Percentiles rank a stretch among this genome's conserved stretches.
phyloP scores from a whole-genome alignment of 106 monocot genomes.

The Hemerocallis citrina region DNA sequence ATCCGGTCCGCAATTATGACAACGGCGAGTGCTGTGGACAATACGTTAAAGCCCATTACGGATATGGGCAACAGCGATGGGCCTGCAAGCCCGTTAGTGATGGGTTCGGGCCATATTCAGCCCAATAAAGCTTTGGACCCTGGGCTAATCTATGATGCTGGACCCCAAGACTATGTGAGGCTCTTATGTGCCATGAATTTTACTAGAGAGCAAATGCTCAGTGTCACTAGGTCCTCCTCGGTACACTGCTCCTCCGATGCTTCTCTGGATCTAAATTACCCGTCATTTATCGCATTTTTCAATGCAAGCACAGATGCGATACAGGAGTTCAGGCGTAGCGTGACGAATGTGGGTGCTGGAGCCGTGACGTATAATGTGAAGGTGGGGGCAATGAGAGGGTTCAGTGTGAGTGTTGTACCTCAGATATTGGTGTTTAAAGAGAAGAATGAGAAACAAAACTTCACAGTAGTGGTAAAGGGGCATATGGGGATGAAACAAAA shows the following conservation, averaged over 20 bases:
- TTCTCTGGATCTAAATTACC: conserved; percentile 26
- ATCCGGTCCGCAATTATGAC: conserved; percentile 43
- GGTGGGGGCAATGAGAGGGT: conserved; percentile 27
- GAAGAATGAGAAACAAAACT: conserved; percentile 41
- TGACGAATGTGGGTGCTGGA: conserved; percentile 59
- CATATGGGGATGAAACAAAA: conserved; percentile 4
- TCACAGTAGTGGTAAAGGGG: conserved; percentile 32
- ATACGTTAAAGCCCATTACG: conserved; percentile 16
- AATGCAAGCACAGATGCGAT: neutral
- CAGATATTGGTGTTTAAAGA: conserved; percentile 31
- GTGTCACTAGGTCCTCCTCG: conserved; percentile 1
- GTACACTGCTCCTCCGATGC: conserved; percentile 11
- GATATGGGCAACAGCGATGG: conserved; percentile 14
- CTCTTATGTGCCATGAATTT: conserved; percentile 29
- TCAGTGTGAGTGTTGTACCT: conserved; percentile 40
- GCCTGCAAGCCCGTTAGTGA: conserved; percentile 5
- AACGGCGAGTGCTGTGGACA: conserved; percentile 22
- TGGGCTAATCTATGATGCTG: conserved; percentile 25
- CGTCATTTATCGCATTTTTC: conserved; percentile 35
- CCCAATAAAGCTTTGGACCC: conserved; percentile 32
- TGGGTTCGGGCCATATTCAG: conserved; percentile 27
- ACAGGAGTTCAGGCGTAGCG: conserved; percentile 27
- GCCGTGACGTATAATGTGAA: conserved; percentile 28
- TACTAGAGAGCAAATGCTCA: conserved; percentile 12
- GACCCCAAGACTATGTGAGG: conserved; percentile 21